Evolutionary conservation across 2,329 filamentous ascomycete species (phyloP).

Genomic region (Ceratocystiopsis sp.): DNA sequence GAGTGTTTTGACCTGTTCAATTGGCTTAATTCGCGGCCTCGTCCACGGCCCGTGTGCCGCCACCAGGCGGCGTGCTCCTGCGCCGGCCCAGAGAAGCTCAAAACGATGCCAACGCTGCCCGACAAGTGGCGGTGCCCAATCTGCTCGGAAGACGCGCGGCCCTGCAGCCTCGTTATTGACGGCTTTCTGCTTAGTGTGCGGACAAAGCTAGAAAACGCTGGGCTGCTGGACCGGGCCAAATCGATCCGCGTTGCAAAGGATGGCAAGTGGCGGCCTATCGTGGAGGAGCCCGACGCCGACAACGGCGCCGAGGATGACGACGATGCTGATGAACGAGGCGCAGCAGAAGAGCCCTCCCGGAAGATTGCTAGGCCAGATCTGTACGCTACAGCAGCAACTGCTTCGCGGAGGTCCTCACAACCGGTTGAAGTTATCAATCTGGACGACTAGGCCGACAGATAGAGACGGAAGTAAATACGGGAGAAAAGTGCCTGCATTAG

Average conservation of each 20-base stretch:
- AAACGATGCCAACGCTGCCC: constrained; percentile 32
- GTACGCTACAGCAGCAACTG: too few species aligned
- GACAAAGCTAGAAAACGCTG: constrained; percentile 29
- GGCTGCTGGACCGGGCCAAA: constrained; percentile 29
- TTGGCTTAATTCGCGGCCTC: constrained; percentile 52
- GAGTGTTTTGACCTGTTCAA: constrained; percentile 84
- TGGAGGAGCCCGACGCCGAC: constrained; percentile 7
- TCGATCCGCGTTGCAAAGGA: constrained; percentile 46
- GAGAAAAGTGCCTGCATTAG: too few species aligned
- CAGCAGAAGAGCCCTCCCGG: not conserved
- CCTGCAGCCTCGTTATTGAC: constrained; percentile 53
- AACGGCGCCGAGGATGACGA: constrained; percentile 14
- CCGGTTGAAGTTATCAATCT: too few species aligned
- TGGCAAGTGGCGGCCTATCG: constrained; percentile 43
- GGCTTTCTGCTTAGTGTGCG: constrained; percentile 53
- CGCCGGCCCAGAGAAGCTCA: constrained; percentile 6
- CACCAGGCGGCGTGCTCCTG: constrained; percentile 21
- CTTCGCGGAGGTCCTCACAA: too few species aligned
- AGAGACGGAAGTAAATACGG: too few species aligned
- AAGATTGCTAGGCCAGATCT: too few species aligned
- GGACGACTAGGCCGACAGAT: too few species aligned
- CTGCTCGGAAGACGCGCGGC: constrained; percentile 62
- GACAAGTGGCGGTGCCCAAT: constrained; percentile 82
- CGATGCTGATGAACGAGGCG: not conserved
- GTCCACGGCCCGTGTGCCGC: constrained; percentile 22